phyloP scores from a whole-genome alignment of 78 protist species.

The Trichosphaerium sp. region DNA sequence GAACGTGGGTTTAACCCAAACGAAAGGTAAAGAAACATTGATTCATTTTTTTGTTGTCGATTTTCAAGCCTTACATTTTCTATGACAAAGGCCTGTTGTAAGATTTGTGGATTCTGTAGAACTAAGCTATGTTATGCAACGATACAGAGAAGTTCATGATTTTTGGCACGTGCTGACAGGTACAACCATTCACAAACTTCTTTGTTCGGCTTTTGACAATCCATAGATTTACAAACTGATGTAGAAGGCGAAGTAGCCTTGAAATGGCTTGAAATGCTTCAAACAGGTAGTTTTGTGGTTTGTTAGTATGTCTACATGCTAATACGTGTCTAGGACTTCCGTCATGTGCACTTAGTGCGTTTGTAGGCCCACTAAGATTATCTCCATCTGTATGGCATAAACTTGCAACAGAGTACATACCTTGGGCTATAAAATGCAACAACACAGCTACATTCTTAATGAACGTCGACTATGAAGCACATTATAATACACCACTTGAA shows the following conservation, averaged over 20 bases:
- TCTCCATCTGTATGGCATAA: background rate
- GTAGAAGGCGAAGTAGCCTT: slow-evolving; percentile 58
- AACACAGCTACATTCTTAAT: slow-evolving; percentile 1
- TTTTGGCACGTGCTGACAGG: slow-evolving; percentile 60
- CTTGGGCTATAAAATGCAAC: slow-evolving; percentile 30
- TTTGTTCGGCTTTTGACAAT: too few relatives aligned
- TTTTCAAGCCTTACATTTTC: too few relatives aligned
- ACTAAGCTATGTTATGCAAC: slow-evolving; percentile 63
- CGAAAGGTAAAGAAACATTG: too few relatives aligned
- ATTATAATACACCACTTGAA: slow-evolving; percentile 4
- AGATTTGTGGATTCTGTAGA: slow-evolving; percentile 57
- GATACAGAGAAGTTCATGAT: slow-evolving; percentile 65
- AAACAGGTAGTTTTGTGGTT: too few relatives aligned
- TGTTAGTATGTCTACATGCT: too few relatives aligned
- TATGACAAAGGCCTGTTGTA: slow-evolving; percentile 36
- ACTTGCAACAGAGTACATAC: slow-evolving; percentile 12
- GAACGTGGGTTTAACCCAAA: slow-evolving; percentile 23
- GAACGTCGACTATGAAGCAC: slow-evolving; percentile 25
- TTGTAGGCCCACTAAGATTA: slow-evolving; percentile 21
- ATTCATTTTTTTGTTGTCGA: too few relatives aligned
- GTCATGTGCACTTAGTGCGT: slow-evolving; percentile 11
- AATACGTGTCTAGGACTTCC: too few relatives aligned
- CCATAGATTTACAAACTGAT: slow-evolving; percentile 14
- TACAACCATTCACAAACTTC: too few relatives aligned
- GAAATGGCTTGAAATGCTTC: slow-evolving; percentile 55